Conservation (phyloP, 805 yeast genomes). For the Kurtzmaniella fragi region DNA sequence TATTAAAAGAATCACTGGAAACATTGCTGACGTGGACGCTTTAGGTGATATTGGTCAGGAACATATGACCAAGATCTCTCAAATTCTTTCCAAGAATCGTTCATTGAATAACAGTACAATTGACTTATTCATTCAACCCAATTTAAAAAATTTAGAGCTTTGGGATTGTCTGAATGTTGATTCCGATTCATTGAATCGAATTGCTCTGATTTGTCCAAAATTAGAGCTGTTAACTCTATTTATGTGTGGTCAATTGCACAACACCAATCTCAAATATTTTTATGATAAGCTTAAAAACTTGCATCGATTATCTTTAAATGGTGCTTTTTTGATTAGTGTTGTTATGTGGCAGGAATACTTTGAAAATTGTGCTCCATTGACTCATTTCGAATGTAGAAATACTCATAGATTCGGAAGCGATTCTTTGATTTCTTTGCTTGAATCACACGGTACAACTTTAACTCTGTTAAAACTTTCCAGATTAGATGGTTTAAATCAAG, state of each 20-base stretch:
- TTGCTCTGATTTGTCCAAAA: constrained; percentile 77
- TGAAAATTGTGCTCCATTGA: constrained; percentile 52
- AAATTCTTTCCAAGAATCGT: constrained; percentile 77
- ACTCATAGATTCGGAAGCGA: constrained; percentile 79
- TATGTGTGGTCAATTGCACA: constrained; percentile 92
- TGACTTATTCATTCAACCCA: constrained; percentile 64
- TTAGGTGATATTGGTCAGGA: constrained; percentile 81
- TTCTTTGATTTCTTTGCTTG: constrained; percentile 57
- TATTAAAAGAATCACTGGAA: constrained; percentile 57
- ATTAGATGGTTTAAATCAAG: constrained; percentile 64
- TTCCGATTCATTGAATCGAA: constrained; percentile 56
- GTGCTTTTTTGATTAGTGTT: constrained; percentile 82
- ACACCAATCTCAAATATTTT: constrained; percentile 64
- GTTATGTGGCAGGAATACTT: constrained; percentile 75
- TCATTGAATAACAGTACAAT: constrained; percentile 71
- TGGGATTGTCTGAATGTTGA: constrained; percentile 91
- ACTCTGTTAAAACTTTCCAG: constrained; percentile 58
- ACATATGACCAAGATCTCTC: constrained; percentile 67
- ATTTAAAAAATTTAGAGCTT: constrained; percentile 55
- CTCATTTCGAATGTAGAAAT: constrained; percentile 60
- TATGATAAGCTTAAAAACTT: constrained; percentile 54
- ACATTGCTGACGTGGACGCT: constrained; percentile 70
- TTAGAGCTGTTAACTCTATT: constrained; percentile 60
- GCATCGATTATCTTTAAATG: constrained; percentile 63
- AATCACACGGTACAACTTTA: constrained; percentile 50